Evolutionary conservation across 805 yeast genomes (phyloP), one percentile per base, ranked within the genome.

Genomic region (Pichia paraexigua): DNA sequence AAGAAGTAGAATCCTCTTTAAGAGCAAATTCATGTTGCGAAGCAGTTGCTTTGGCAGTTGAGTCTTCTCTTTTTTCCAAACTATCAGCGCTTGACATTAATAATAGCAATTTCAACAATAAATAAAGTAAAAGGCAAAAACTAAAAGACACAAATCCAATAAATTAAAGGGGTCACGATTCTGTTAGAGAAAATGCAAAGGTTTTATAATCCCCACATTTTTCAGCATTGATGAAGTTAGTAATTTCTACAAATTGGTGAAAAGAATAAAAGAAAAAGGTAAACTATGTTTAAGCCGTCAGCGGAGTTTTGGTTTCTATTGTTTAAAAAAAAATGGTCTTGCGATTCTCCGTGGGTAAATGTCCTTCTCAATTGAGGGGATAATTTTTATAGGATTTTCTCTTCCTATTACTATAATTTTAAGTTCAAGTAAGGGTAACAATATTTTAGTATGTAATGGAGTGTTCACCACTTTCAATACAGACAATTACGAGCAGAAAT

Each of bases 1-100:
- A 7, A 32, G 48, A 28, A 56, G 56, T 18, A 53, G 18, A 48
- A 25, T 18, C 53, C 47, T 9, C 56, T 58, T 46, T 59, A n/a
- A 41, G 27, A 15, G 17, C 20, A 35, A 35, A 35, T n/a, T 35
- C 39, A 3, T 15, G 43, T 35, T 35, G 39, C 17, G 39, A 35
- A 35, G 9, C 39, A 35, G 11, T 17, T 35, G 10, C 39, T n/a
- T 35, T 35, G 11, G 39, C 18, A 35, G 7, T 35, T 2, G 39
- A 35, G 11, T 35, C 18, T n/a, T 35, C 20, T 35, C 39, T 35
- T 17, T 35, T 35, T n/a, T n/a, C 39, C 11, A 35, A n/a, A n/a
- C 39, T 35, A 8, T 35, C 39, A 7, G 20, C 20, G 12, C 20
- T 35, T 35, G 39, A n/a, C 39, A 35, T 35, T 35, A 6, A 4